These are phyloP conservation scores for Pholiota conissans DNA, from an alignment of 768 basidiomycete genomes.

Conservation along the genomic window DNA sequence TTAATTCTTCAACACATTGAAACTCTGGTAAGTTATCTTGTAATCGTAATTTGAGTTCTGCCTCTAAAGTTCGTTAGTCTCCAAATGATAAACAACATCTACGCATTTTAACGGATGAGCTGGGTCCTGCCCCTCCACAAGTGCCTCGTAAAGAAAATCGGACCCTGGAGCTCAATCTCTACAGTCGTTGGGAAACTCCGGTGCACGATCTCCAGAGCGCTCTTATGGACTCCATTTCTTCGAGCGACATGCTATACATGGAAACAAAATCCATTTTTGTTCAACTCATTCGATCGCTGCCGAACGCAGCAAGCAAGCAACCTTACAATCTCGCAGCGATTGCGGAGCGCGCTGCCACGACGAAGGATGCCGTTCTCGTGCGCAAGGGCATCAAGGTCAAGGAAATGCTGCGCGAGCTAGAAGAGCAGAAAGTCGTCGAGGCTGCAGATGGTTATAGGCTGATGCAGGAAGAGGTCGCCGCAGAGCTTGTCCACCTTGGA, in stretches of 20 bases:
- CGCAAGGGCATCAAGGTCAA: conserved; percentile 99
- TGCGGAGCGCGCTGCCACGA: conserved; percentile 94
- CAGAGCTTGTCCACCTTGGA: conserved; percentile 94
- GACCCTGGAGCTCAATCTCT: conserved; percentile 87
- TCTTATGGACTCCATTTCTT: conserved; percentile 95
- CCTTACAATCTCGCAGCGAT: conserved; percentile 88
- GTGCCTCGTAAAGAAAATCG: conserved; percentile 98
- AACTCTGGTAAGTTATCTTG: conserved; percentile 64
- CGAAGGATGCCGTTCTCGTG: conserved; percentile 94
- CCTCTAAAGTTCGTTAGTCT: conserved; percentile 51
- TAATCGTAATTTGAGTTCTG: not conserved
- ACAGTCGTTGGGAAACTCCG: conserved; percentile 99
- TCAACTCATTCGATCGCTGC: conserved; percentile 93
- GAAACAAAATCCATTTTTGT: conserved; percentile 99
- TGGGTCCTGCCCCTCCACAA: conserved; percentile 90
- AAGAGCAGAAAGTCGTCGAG: conserved; percentile 87
- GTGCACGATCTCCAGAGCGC: conserved; percentile 97
- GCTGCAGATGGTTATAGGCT: conserved; percentile 81
- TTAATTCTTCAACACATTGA: conserved; percentile 95
- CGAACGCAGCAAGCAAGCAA: conserved; percentile 76
- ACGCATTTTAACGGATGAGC: conserved; percentile 94
- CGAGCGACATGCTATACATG: conserved; percentile 99
- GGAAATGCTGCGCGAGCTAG: conserved; percentile 96
- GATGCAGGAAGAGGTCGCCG: conserved; percentile 96
- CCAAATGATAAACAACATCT: conserved; percentile 98